phyloP scores from a whole-genome alignment of 2,329 filamentous ascomycete species.

The Scopulariopsis brevicaulis region DNA sequence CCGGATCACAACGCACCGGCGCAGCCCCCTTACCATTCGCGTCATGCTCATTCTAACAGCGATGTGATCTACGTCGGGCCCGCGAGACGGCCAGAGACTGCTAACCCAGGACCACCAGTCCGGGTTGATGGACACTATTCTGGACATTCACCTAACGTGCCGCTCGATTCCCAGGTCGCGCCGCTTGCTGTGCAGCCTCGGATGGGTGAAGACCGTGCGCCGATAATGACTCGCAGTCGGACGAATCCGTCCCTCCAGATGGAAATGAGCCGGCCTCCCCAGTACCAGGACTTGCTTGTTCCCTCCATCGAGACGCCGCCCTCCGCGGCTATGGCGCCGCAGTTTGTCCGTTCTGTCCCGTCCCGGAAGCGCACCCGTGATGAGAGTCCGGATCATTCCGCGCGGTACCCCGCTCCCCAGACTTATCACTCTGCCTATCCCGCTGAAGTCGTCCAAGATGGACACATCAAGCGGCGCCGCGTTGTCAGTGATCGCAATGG shows the following conservation, averaged over 20 bases:
- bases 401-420: background rate
- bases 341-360: slow-evolving; percentile 3
- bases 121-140: background rate
- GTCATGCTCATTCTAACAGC: background rate
- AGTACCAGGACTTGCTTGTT: slow-evolving; percentile 2
- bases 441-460: background rate
- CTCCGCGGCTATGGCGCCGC: background rate
- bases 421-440: background rate
- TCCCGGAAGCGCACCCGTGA: slow-evolving; percentile 1
- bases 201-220: background rate
- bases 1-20: background rate
- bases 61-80: background rate
- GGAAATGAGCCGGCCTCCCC: background rate
- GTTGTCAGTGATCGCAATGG: background rate
- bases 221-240: slow-evolving; percentile 1
- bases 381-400: background rate
- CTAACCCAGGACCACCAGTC: background rate
- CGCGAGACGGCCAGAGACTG: background rate
- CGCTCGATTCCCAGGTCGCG: background rate
- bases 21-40: background rate
- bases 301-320: slow-evolving; percentile 3
- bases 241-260: background rate
- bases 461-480: slow-evolving; percentile 1
- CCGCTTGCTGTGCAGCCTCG: background rate
- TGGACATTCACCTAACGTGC: background rate